Percentiles rank a stretch among this genome's conserved stretches.
Evolutionary conservation across 805 yeast genomes (phyloP).

Genomic region (Metschnikowia drakensbergensis): DNA sequence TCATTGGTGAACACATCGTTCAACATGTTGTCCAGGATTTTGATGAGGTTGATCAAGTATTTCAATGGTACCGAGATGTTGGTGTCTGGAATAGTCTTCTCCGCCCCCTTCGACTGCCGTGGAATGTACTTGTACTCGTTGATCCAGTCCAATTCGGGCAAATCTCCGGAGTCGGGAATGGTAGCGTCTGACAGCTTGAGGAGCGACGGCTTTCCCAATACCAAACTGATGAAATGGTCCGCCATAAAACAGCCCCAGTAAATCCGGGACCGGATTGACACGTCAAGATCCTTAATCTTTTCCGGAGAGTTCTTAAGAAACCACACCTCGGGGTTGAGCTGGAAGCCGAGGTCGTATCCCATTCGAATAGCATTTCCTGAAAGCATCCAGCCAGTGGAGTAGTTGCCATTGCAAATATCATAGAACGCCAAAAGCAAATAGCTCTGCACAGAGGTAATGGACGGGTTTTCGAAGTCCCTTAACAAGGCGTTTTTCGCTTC

Average conservation of each 20-base stretch:
- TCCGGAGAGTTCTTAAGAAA: constrained; percentile 37
- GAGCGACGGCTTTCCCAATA: constrained; percentile 56
- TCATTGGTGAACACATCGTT: constrained; percentile 43
- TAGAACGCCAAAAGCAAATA: constrained; percentile 56
- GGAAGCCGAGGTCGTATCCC: constrained; percentile 64
- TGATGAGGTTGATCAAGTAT: constrained; percentile 40
- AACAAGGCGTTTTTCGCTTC: constrained; percentile 44
- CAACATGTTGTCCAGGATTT: constrained; percentile 43
- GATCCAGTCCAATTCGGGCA: constrained; percentile 63
- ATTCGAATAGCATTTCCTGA: constrained; percentile 60
- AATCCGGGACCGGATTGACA: constrained; percentile 54
- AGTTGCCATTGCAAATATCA: constrained; percentile 57
- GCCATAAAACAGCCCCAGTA: constrained; percentile 67
- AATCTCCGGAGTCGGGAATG: constrained; percentile 53
- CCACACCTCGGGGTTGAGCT: constrained; percentile 60
- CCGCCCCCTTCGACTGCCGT: constrained; percentile 12
- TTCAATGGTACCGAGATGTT: constrained; percentile 44
- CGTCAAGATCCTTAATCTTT: constrained; percentile 45
- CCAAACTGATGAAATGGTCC: constrained; percentile 58
- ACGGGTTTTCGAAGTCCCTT: constrained; percentile 40
- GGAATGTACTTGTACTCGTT: constrained; percentile 48
- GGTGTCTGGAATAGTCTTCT: constrained; percentile 15
- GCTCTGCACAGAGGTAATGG: constrained; percentile 56
- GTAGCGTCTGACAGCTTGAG: constrained; percentile 56
- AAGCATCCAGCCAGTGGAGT: constrained; percentile 60